Conservation (phyloP, 2,329 filamentous ascomycete genomes). For the Cladosporium velox region DNA sequence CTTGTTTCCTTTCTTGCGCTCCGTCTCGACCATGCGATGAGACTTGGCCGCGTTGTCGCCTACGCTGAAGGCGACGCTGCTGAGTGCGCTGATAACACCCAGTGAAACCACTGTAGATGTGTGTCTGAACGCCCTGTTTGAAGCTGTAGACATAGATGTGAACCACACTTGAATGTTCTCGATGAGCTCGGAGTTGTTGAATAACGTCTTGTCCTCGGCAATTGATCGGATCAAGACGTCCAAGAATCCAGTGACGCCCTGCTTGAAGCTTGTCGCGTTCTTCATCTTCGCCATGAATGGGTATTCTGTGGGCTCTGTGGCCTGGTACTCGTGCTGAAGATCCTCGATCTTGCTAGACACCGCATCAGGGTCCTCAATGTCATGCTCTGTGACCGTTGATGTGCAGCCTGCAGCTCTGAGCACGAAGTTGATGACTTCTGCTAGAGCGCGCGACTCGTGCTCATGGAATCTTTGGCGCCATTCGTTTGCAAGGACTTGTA, state of each 20-base stretch:
- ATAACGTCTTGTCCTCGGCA: slow-evolving; percentile 79
- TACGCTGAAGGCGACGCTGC: slow-evolving; percentile 69
- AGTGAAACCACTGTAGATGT: slow-evolving; percentile 86
- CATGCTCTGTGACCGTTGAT: slow-evolving; percentile 73
- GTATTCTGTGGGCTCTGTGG: slow-evolving; percentile 75
- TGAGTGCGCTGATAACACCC: slow-evolving; percentile 75
- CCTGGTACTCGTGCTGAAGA: slow-evolving; percentile 84
- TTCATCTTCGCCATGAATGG: slow-evolving; percentile 83
- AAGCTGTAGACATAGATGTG: slow-evolving; percentile 84
- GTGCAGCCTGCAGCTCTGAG: slow-evolving; percentile 75
- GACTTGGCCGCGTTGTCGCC: slow-evolving; percentile 72
- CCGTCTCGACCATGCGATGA: slow-evolving; percentile 75
- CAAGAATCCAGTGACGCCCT: slow-evolving; percentile 77
- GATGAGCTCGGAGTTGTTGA: slow-evolving; percentile 73
- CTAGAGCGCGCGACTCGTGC: slow-evolving; percentile 56
- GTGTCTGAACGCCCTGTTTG: slow-evolving; percentile 86
- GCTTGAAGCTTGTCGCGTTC: slow-evolving; percentile 74
- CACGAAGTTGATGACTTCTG: slow-evolving; percentile 63
- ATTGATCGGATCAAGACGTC: slow-evolving; percentile 72
- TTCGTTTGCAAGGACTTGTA: slow-evolving; percentile 58
- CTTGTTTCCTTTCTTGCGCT: slow-evolving; percentile 69
- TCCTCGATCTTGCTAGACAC: slow-evolving; percentile 76
- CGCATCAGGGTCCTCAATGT: slow-evolving; percentile 88
- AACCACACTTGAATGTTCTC: slow-evolving; percentile 92
- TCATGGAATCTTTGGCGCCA: slow-evolving; percentile 61